Conservation (phyloP, 1,284 basidiomycete species). For the Hortiboletus rubellus region DNA sequence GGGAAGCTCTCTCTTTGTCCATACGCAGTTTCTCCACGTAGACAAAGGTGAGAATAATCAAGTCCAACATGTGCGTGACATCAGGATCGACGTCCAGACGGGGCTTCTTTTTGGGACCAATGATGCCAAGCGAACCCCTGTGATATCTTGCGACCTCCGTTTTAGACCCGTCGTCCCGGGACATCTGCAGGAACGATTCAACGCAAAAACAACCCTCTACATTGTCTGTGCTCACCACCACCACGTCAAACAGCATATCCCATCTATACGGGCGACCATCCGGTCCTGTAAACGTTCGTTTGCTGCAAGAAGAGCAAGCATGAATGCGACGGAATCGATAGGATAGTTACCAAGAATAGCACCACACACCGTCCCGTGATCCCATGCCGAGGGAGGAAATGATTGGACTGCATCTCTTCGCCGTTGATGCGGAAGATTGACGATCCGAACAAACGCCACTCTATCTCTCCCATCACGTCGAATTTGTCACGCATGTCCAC, state of each 20-base stretch:
- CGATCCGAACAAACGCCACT: constrained; percentile 20
- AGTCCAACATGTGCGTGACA: constrained; percentile 36
- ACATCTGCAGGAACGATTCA: constrained; percentile 11
- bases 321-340: neutral
- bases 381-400: constrained; percentile 20
- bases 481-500: constrained; percentile 25
- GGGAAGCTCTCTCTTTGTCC: constrained; percentile 16
- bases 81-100: constrained; percentile 34
- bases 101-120: constrained; percentile 21
- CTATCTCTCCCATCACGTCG: constrained; percentile 21
- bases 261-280: constrained; percentile 18
- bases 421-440: constrained; percentile 19
- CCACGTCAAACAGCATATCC: constrained; percentile 10
- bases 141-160: constrained; percentile 27
- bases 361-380: constrained; percentile 17
- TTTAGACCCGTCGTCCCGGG: constrained; percentile 6
- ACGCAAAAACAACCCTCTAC: neutral
- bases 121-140: constrained; percentile 14
- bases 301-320: neutral
- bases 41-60: constrained; percentile 41
- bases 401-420: constrained; percentile 11
- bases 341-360: neutral
- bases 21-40: constrained; percentile 38
- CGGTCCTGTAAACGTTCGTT: constrained; percentile 21
- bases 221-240: constrained; percentile 8